Evolutionary conservation across 2,329 filamentous ascomycete genomes (phyloP).

Genomic region (Diaporthe nobilis): DNA sequence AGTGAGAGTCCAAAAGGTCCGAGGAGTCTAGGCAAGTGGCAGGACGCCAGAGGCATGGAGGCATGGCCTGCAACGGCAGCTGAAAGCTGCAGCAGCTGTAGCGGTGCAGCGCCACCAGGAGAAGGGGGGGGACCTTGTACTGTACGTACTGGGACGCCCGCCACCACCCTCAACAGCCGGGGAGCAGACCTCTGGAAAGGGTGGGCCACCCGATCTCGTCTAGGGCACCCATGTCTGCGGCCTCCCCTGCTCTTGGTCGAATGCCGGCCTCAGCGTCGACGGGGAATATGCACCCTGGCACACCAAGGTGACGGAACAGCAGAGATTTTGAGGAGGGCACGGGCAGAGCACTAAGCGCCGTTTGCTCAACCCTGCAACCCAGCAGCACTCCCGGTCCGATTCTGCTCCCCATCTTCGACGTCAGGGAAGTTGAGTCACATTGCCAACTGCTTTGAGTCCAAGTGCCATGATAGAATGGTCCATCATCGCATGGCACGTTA

Average conservation of each 20-base stretch:
- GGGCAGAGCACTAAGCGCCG: slow-evolving; percentile 36
- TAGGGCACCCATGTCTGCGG: slow-evolving; percentile 38
- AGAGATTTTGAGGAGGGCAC: slow-evolving; percentile 33
- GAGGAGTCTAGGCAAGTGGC: slow-evolving; percentile 48
- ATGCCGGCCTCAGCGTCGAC: slow-evolving; percentile 34
- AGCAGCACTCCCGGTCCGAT: slow-evolving; percentile 31
- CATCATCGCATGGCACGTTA: slow-evolving; percentile 37
- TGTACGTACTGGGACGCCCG: slow-evolving; percentile 33
- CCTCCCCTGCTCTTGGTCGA: slow-evolving; percentile 29
- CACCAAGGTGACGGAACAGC: slow-evolving; percentile 30
- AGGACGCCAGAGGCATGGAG: slow-evolving; percentile 37
- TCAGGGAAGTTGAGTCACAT: slow-evolving; percentile 33
- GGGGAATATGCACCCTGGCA: slow-evolving; percentile 32
- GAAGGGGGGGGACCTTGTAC: slow-evolving; percentile 35
- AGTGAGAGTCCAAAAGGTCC: slow-evolving; percentile 51
- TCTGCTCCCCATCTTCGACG: slow-evolving; percentile 29
- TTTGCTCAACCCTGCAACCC: slow-evolving; percentile 36
- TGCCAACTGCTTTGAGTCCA: slow-evolving; percentile 22
- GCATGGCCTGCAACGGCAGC: slow-evolving; percentile 49
- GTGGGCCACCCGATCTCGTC: slow-evolving; percentile 38
- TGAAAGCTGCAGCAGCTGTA: slow-evolving; percentile 51
- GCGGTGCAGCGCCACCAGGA: slow-evolving; percentile 49
- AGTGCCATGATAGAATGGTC: slow-evolving; percentile 34
- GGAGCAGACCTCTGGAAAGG: slow-evolving; percentile 16
- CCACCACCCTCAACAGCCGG: slow-evolving; percentile 28